phyloP scores from a whole-genome alignment of 2,329 filamentous ascomycete genomes.

The Didymellaceae sp. region DNA sequence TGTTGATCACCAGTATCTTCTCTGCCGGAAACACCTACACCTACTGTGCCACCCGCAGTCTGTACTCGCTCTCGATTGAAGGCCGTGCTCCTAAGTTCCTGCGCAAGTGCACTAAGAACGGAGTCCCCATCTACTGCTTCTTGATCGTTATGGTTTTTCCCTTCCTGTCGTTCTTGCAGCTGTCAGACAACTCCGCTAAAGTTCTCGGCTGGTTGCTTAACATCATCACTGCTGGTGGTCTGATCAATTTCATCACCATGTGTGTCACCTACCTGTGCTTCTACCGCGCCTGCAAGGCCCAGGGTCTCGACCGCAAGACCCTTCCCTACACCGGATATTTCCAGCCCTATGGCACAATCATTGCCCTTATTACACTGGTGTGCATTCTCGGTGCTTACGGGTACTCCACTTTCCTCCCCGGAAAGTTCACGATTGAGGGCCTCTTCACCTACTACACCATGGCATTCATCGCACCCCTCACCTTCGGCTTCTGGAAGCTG shows the following conservation, averaged over 20 bases:
- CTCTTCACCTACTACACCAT: conserved; percentile 65
- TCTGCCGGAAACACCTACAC: conserved; percentile 63
- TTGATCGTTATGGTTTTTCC: conserved; percentile 69
- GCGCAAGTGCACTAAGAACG: conserved; percentile 64
- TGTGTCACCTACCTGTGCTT: conserved; percentile 65
- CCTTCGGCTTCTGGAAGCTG: conserved; percentile 69
- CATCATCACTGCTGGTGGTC: conserved; percentile 73
- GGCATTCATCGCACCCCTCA: conserved; percentile 56
- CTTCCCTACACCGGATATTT: conserved; percentile 56
- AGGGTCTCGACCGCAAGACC: conserved; percentile 58
- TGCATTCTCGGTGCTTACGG: conserved; percentile 61
- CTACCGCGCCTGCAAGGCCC: conserved; percentile 56
- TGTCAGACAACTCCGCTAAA: conserved; percentile 68
- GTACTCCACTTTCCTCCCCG: conserved; percentile 60
- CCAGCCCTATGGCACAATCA: conserved; percentile 61
- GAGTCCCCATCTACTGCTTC: conserved; percentile 78
- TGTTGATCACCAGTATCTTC: conserved; percentile 61
- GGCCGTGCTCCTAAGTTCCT: conserved; percentile 62
- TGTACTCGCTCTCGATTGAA: conserved; percentile 62
- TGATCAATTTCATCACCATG: conserved; percentile 57
- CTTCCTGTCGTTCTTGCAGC: conserved; percentile 75
- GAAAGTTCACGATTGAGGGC: conserved; percentile 54
- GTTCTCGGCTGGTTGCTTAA: conserved; percentile 77
- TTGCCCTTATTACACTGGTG: conserved; percentile 56
- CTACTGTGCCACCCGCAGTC: conserved; percentile 60